Evolutionary conservation across 163 green algal species (phyloP), one percentile per base, ranked within the genome.

Genomic region (Chloroidium sp.): DNA sequence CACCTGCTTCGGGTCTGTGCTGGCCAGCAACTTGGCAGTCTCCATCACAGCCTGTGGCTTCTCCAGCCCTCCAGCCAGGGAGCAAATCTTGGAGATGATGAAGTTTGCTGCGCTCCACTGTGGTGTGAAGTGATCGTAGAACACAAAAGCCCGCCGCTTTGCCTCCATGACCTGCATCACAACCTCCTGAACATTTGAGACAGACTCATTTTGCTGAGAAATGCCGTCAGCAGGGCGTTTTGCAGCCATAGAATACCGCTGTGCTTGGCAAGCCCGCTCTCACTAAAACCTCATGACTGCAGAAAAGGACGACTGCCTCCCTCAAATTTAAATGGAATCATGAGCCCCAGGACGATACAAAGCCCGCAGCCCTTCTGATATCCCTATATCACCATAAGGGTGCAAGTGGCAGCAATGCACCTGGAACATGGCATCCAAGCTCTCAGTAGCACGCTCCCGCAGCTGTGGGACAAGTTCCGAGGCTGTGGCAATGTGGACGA

Each of bases 61-160:
- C 14, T 62, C 36, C 36, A 36, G 36, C 36, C 36, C 36, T 36
- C 36, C 36, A 36, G 64, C 64, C 6, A 72, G 64, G 2, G 62
- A 59, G 77, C 77, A 80, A 1, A 80, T 80, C 57, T 57, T 61
- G 14, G 62, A 75, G 57, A 80, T 76, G 62, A 80, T 75, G 36
- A 62, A 64, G 62, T 80, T 80, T 1, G 62, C 64, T 36, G 77
- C 77, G 3, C 4, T 75, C 13, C 12, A 75, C 57, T 58, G 77
- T 1, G 13, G 57, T 58, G 77, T 80, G 2, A 80, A 13, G 6
- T 61, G 62, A 2, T 58, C 13, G 59, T 76, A 36, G 64, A 80
- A 80, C 4, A 36, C 59, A 59, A 80, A 80, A 36, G 57, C 62
- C 62, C 62, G 64, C 64, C 77, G 77, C 62, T 76, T 36, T 3